Base-by-base conservation (phyloP, 1,284 basidiomycete species). In the Heterobasidion occidentale region DNA sequence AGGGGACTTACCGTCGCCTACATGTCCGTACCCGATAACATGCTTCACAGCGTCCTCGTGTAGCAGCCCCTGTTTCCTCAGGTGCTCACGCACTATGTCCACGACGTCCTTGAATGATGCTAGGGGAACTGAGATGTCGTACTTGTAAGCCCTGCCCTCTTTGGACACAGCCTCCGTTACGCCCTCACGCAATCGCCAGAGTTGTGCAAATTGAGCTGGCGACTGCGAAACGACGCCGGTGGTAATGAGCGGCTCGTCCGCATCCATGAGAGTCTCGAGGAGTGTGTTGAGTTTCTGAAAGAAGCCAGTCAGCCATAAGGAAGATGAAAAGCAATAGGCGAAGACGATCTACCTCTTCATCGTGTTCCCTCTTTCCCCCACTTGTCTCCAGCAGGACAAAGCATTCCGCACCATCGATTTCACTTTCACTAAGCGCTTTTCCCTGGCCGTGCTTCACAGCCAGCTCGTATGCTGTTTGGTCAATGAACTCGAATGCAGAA, bases 401-500 rank as follows among this genome's bases (percentile, higher is more conserved):
- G 65, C 93, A 97, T 61, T 88, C 77, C 11, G 92, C 85, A 63
- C 92, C 84, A 52, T 80, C 78, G 45, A 89, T 81, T 42, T 90
- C 87, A 34, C 84, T 78, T 27, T 84, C 79, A 55, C 77, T 78
- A 36, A 92, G 71, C 5, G 83, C 79, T 58, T 86, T 77, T 46
- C 84, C 82, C 67, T 88, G 82, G 1, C 86, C 81, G 62, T 91
- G 88, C 61, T 84, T 85, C 34, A 90, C 79, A 20, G 92, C 91
- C 48, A 98, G 78, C 53, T 95, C 84, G 70, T 96, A 96, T 3
- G 92, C 83, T 12, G 86, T 84, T 57, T 91, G 80, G 70, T 99
- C 97, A 59, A 97, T 92, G 72, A 92, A 98, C 71, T 99, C 97
- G 68, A 99, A 99, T 0, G 97, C 97, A 1, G 94, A 97, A 20